Evolutionary conservation across 805 yeast genomes (phyloP).

Genomic region (Torulaspora indica): DNA sequence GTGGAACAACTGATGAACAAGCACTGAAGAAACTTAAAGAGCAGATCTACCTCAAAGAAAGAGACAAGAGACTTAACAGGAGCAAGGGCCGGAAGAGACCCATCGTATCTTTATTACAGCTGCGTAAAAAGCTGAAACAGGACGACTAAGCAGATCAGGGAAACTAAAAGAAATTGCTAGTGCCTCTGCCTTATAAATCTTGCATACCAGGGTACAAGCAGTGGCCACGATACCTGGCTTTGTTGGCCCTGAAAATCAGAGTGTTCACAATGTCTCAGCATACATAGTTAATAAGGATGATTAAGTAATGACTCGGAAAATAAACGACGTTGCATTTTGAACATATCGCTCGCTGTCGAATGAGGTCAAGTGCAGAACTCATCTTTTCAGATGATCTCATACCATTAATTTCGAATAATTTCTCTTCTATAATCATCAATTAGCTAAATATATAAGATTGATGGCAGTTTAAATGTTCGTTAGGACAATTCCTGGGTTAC

Average conservation of each 20-base stretch:
- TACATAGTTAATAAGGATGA: not conserved
- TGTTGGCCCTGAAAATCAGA: not conserved
- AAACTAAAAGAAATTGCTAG: not conserved
- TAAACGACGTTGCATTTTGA: not conserved
- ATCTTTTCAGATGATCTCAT: too few relatives aligned
- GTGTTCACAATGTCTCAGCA: not conserved
- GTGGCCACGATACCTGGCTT: not conserved
- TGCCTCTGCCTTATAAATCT: too few relatives aligned
- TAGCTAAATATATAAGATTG: not conserved
- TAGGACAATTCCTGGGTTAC: slow-evolving; percentile 81
- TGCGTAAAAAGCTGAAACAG: slow-evolving; percentile 19
- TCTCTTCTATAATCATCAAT: slow-evolving; percentile 4
- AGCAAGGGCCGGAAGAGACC: slow-evolving; percentile 33
- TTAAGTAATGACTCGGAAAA: not conserved
- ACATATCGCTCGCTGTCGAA: not conserved
- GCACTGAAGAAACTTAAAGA: slow-evolving; percentile 13
- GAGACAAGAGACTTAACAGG: slow-evolving; percentile 21
- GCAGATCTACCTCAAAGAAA: slow-evolving; percentile 19
- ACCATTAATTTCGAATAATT: not conserved
- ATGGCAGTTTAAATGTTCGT: slow-evolving; percentile 48
- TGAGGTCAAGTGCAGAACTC: too few relatives aligned
- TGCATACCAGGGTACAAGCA: not conserved
- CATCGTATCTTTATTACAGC: slow-evolving; percentile 24
- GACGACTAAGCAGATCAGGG: slow-evolving; percentile 4
- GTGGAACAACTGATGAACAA: slow-evolving; percentile 9